Percentiles rank a stretch among this genome's conserved stretches.
phyloP scores from a whole-genome alignment of 139 green algal genomes.

The Yamagishiella unicocca region DNA sequence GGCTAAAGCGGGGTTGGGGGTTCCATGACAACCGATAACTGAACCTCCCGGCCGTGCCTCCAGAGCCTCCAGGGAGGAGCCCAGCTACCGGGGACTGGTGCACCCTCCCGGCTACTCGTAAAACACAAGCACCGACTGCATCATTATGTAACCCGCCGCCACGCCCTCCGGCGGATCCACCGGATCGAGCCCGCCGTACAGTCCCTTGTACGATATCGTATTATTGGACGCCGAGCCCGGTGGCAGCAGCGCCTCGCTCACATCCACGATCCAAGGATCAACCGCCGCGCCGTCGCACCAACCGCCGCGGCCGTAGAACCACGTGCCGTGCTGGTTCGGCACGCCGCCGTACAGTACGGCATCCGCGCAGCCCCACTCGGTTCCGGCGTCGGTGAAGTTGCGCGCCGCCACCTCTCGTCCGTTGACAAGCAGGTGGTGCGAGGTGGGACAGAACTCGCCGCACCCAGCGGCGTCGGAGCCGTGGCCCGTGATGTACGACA shows the following conservation, averaged over 20 bases:
- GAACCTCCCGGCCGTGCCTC: too few species aligned
- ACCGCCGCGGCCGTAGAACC: conserved; percentile 67
- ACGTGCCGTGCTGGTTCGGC: conserved; percentile 76
- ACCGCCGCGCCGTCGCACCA: conserved; percentile 69
- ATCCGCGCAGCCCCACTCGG: conserved; percentile 64
- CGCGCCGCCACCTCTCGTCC: conserved; percentile 32
- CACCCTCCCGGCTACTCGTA: too few species aligned
- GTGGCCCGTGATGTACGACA: conserved; percentile 68
- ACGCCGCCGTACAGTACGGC: conserved; percentile 60
- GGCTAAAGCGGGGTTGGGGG: too few species aligned
- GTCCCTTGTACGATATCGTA: neutral
- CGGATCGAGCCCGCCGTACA: conserved; percentile 4
- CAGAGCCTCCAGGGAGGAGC: too few species aligned
- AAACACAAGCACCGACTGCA: conserved; percentile 20
- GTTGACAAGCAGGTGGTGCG: conserved; percentile 63
- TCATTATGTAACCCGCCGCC: conserved; percentile 7
- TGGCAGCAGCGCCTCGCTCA: neutral
- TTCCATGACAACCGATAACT: too few species aligned
- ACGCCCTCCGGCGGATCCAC: neutral
- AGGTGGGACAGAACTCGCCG: conserved; percentile 70
- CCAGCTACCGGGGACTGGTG: too few species aligned
- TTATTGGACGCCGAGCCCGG: neutral
- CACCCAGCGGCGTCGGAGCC: conserved; percentile 61
- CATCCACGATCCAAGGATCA: conserved; percentile 5
- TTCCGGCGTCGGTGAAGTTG: conserved; percentile 50